Evolutionary conservation across 1,139 yeast genomes (phyloP), one percentile per base, ranked within the genome.

Genomic region (Diutina mesorugosa): DNA sequence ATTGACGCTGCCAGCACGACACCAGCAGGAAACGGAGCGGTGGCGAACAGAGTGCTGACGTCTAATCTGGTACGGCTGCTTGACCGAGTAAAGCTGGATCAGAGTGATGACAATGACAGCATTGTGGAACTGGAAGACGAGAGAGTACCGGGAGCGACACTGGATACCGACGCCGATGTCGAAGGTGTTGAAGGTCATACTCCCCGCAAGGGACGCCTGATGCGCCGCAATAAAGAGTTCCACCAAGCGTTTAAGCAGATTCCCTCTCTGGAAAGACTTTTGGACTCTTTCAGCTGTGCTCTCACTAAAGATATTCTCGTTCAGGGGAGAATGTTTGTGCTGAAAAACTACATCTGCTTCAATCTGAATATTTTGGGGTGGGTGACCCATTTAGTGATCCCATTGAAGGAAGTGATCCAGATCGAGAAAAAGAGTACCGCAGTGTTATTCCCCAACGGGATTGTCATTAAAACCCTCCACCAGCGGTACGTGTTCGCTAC

Each of bases 351-450:
- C 61, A 69, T 86, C 16, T 81, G 87, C 60, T 87, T 87, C 69
- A 85, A 84, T 61, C 83, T 90, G 0, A 86, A 85, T 62, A 83
- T 87, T 57, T 71, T 87, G 57, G 93, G 93, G 0, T 82, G 89
- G 81, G 85, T 83, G 0, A 86, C 90, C 7, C 81, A 83, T 60
- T 66, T 85, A 35, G 67, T 78, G n/a, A 80, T 87, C 7, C 87
- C 90, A 0, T 73, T 86, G 56, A 83, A 78, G 59, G 90, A 86
- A 62, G 84, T 87, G 50, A 80, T 85, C 26, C 85, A 83, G 63
- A 79, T 87, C 52, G 90, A 85, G 63, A 86, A 86, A 67, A 83
- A 81, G 63, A 78, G 83, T 5, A 85, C 91, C 0, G 90, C 90
- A 0, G 87, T 82, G 2, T 72, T 87, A 29, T 85, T 87, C 60